Base-by-base conservation (phyloP, 768 basidiomycete genomes). In the Rhizopogon salebrosus region DNA sequence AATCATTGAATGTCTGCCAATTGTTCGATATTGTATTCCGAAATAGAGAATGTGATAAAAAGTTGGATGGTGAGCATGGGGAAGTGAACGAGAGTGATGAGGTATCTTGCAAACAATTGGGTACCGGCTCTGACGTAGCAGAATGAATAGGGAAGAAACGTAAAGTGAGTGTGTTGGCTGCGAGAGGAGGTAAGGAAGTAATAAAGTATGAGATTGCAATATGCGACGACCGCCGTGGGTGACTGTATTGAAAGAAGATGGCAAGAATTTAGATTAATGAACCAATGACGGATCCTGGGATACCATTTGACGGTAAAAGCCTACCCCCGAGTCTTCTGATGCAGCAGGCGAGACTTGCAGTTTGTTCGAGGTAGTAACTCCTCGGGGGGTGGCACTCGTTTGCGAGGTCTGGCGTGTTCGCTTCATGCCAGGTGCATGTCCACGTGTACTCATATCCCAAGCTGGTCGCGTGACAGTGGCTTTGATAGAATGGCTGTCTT, bases 251-350 rank as follows among this genome's bases (percentile, higher is more conserved):
- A 50, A 58, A 60, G 31, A 46, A 34, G 41, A 54, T 48, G 49
- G 41, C 26, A 49, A 56, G 29, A 27, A 31, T 35, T 48, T 39
- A 34, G 41, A 36, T 37, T 50, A 65, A 53, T 70, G 69, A 60
- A 78, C 79, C 66, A 91, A 72, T 56, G 84, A 81, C 38, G 83
- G 84, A 63, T 91, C 86, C 57, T 88, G 80, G 48, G 82, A 84
- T 62, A 91, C 76, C 68, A 92, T 81, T 68, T 89, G 86, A 56
- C 87, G 84, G 73, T 91, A 89, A 64, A 92, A 69, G 58, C 85
- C 89, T 57, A 92, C 87, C 57, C 87, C 88, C 48, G 90, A 92
- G 66, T 92, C 90, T 55, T 69, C 68, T 46, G 68, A 80, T 16
- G 85, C 88, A 42, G 85, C 86, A 53, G 90, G 88, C 5, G 89